Conservation (phyloP, 352 stramenopile species). For the Pythium brassicae region DNA sequence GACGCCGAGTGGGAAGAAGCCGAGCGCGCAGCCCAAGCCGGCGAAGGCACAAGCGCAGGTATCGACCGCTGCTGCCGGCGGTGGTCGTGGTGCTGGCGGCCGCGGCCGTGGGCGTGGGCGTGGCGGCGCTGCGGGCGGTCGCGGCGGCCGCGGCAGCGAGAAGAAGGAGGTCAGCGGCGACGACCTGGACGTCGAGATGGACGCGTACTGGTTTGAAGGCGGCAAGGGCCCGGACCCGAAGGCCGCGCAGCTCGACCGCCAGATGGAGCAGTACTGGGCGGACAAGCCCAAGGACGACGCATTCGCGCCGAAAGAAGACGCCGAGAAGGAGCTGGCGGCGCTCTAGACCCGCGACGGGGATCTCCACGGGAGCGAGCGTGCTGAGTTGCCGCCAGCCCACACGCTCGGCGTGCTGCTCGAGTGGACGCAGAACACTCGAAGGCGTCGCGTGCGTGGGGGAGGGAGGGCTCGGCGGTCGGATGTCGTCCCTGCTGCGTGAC, state of each 20-base stretch:
- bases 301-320: conserved; percentile 6
- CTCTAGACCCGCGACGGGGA: no score
- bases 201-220: conserved; percentile 84
- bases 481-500: no score
- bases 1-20: conserved; percentile 29
- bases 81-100: conserved; percentile 1
- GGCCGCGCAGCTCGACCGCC: conserved; percentile 67
- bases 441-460: no score
- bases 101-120: conserved; percentile 16
- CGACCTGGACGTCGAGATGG: conserved; percentile 87
- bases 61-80: not conserved
- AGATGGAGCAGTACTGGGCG: conserved; percentile 90
- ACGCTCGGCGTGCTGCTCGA: not conserved
- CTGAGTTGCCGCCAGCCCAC: no score
- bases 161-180: conserved; percentile 57
- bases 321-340: not conserved
- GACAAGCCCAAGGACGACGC: conserved; percentile 50
- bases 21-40: conserved; percentile 23
- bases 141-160: conserved; percentile 22
- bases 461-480: not conserved
- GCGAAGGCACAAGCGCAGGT: conserved; percentile 7
- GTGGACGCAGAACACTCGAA: not conserved
- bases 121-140: conserved; percentile 19
- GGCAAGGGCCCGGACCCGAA: conserved; percentile 88
- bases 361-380: no score